A percentile compares a stretch with the other conserved stretches of the same genome.
These are phyloP conservation scores for Xylaria sp. DNA, from an alignment of 2,329 filamentous ascomycete genomes.

Conservation along the genomic window DNA sequence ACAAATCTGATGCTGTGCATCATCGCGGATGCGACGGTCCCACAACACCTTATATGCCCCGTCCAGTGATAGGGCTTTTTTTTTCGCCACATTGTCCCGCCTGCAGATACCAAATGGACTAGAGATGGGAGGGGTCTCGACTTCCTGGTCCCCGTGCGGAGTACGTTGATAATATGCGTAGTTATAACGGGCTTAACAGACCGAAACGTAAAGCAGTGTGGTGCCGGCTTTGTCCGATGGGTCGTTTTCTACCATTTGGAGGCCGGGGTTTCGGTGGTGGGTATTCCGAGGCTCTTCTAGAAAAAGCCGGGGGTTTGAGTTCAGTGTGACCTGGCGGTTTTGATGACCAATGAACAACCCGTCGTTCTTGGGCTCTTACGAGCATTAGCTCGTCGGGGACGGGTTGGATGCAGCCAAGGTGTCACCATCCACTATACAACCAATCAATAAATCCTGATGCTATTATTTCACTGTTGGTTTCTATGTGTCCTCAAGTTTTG, in stretches of 20 bases:
- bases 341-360: conserved; percentile 14
- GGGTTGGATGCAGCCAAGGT: conserved; percentile 28
- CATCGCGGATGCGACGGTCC: conserved; percentile 1
- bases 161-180: conserved; percentile 4
- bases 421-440: conserved; percentile 35
- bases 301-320: conserved; percentile 5
- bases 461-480: conserved; percentile 30
- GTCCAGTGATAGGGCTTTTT: background rate
- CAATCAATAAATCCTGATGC: conserved; percentile 36
- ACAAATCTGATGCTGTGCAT: conserved; percentile 35
- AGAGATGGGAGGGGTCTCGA: background rate
- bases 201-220: background rate
- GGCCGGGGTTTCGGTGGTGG: conserved; percentile 35
- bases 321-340: conserved; percentile 19
- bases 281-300: conserved; percentile 35
- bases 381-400: conserved; percentile 17
- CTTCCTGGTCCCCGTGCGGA: conserved; percentile 4
- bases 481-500: conserved; percentile 30
- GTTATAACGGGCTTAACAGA: conserved; percentile 5
- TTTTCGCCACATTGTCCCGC: background rate
- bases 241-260: conserved; percentile 26
- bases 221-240: conserved; percentile 22
- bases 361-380: conserved; percentile 3
- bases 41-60: background rate
- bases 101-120: conserved; percentile 11